Conservation (phyloP, 306 rosid species). For the Vicia villosa region DNA sequence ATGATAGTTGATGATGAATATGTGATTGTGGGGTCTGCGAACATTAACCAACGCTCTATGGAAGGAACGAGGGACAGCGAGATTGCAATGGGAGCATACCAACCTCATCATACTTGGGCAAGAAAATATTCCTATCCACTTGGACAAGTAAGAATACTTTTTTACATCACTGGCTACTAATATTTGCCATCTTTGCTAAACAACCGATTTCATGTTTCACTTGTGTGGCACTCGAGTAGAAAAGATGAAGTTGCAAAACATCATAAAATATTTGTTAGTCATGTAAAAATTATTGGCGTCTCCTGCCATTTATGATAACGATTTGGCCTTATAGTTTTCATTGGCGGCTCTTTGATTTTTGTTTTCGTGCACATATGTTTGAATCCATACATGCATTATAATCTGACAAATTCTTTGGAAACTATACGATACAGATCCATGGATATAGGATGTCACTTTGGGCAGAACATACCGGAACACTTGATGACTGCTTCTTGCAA, state of each 20-base stretch:
- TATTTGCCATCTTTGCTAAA: slow-evolving; percentile 10
- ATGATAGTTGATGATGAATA: slow-evolving; percentile 96
- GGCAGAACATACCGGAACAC: slow-evolving; percentile 85
- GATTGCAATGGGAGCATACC: slow-evolving; percentile 97
- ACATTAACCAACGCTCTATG: slow-evolving; percentile 96
- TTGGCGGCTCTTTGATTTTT: not conserved
- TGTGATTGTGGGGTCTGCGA: slow-evolving; percentile 90
- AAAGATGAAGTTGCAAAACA: slow-evolving; percentile 24
- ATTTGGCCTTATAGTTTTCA: not conserved
- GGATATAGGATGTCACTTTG: slow-evolving; percentile 98
- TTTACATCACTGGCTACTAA: slow-evolving; percentile 5
- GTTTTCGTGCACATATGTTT: not conserved
- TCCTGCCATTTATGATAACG: not conserved
- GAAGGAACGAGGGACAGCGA: slow-evolving; percentile 99
- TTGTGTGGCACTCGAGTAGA: slow-evolving; percentile 14
- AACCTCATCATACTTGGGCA: slow-evolving; percentile 87
- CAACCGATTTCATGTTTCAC: slow-evolving; percentile 22
- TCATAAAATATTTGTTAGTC: slow-evolving; percentile 2
- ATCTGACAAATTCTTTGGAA: slow-evolving; percentile 26
- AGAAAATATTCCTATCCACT: slow-evolving; percentile 55
- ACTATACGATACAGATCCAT: slow-evolving; percentile 52
- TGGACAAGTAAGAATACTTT: slow-evolving; percentile 69
- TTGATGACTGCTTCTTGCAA: slow-evolving; percentile 69
- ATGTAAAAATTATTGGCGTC: not conserved
- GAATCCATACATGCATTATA: slow-evolving; percentile 3